Conservation (phyloP, 768 basidiomycete species). For the Auricularia sp. region DNA sequence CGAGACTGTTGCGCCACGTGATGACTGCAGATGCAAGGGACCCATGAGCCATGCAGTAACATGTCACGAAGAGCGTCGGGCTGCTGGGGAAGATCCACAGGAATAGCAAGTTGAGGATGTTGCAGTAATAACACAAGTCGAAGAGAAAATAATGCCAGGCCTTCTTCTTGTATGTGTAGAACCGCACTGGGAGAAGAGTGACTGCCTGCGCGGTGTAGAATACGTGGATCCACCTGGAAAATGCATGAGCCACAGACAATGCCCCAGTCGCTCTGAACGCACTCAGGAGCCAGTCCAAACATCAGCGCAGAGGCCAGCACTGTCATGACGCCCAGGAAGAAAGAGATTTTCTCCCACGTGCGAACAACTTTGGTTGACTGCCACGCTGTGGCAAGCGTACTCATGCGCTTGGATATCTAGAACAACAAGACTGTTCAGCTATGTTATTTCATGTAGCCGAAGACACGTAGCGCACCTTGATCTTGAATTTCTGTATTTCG, state of each 20-base stretch:
- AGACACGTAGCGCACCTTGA: constrained; percentile 48
- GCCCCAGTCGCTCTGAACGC: constrained; percentile 17
- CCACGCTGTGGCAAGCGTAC: constrained; percentile 74
- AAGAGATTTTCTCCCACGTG: constrained; percentile 77
- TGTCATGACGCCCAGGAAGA: constrained; percentile 91
- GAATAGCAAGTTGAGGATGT: constrained; percentile 82
- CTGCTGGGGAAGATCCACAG: constrained; percentile 82
- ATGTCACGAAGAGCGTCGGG: constrained; percentile 74
- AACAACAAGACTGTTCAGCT: background rate
- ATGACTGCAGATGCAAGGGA: constrained; percentile 89
- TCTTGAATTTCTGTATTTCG: constrained; percentile 77
- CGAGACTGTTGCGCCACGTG: constrained; percentile 96
- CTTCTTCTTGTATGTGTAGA: constrained; percentile 83
- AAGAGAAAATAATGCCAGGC: constrained; percentile 85
- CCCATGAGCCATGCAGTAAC: constrained; percentile 88
- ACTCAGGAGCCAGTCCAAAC: constrained; percentile 84
- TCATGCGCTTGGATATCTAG: constrained; percentile 74
- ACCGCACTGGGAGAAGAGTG: constrained; percentile 74
- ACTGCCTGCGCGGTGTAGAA: constrained; percentile 71
- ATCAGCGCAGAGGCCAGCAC: constrained; percentile 75
- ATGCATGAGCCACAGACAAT: constrained; percentile 8
- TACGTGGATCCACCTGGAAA: constrained; percentile 71
- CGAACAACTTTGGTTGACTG: constrained; percentile 83
- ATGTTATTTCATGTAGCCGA: background rate
- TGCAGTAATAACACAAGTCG: constrained; percentile 81